Percentiles rank a stretch among this genome's conserved stretches.
phyloP scores from a whole-genome alignment of 2,329 filamentous ascomycete genomes.

The Ophiocordyceps polyrhachis-furcata region DNA sequence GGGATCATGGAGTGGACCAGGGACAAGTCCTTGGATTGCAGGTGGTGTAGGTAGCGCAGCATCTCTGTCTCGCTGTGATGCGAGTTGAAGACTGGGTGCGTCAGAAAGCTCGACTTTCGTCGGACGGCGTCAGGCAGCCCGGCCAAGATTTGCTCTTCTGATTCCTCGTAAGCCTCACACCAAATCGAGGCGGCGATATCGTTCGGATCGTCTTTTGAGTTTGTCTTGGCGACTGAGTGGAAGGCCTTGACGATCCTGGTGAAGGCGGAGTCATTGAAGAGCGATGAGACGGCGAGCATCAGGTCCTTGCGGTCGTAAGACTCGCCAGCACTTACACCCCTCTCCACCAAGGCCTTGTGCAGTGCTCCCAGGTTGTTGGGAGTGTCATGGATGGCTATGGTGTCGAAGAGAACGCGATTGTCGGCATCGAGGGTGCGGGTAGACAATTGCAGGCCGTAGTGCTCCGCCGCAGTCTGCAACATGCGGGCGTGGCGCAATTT shows the following conservation, averaged over 20 bases:
- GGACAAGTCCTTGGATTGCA: slow-evolving; percentile 87
- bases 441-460: slow-evolving; percentile 44
- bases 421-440: slow-evolving; percentile 36
- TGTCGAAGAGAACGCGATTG: slow-evolving; percentile 55
- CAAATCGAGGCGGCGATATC: slow-evolving; percentile 20
- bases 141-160: slow-evolving; percentile 16
- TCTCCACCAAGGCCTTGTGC: slow-evolving; percentile 25
- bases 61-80: slow-evolving; percentile 92
- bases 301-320: slow-evolving; percentile 9
- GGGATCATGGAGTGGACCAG: slow-evolving; percentile 96
- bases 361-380: slow-evolving; percentile 7
- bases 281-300: slow-evolving; percentile 10
- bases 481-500: slow-evolving; percentile 53
- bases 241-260: slow-evolving; percentile 4
- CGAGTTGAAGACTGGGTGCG: slow-evolving; percentile 85
- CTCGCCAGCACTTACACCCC: slow-evolving; percentile 61
- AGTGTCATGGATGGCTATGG: slow-evolving; percentile 44
- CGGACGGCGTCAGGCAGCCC: slow-evolving; percentile 40
- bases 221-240: slow-evolving; percentile 9
- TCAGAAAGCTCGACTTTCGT: slow-evolving; percentile 59
- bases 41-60: slow-evolving; percentile 78
- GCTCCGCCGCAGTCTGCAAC: slow-evolving; percentile 43
- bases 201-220: slow-evolving; percentile 6
- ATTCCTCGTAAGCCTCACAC: slow-evolving; percentile 16
- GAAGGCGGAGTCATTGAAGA: slow-evolving; percentile 7